Base-by-base conservation (phyloP, 2,329 filamentous ascomycete genomes). In the Leptographium galeiforme region DNA sequence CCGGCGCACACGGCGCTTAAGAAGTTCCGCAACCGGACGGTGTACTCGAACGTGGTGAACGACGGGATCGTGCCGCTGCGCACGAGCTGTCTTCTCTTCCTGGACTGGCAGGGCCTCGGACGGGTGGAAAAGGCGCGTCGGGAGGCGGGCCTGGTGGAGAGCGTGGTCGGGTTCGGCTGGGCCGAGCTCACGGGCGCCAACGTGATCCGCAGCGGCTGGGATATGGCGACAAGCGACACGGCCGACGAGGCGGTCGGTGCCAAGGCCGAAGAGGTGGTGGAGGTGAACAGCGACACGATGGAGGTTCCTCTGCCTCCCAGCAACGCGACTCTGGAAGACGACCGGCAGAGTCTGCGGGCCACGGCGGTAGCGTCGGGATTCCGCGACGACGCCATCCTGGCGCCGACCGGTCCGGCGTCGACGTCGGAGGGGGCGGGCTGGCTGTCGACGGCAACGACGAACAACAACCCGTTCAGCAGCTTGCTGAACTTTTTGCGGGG, bases 1-100 rank as follows among this genome's bases (percentile, higher is more conserved):
- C 90, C 91, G 16, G 93, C 91, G 8, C 90, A 96, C 66, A 79
- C 81, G 53, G 91, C 90, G 1, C 70, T 97, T 43, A 84, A 85
- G 64, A 89, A 87, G 68, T 97, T 97, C 66, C 77, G 88, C 25
- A 95, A 94, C 65, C 78, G 91, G 16, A 97, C 93, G 0, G 76
- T 96, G 1, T 97, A 97, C 66, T 95, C 90, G 2, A 97, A 97
- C 62, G 90, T 97, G 13, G 91, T 97, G 60, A 97, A 97, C 63
- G 91, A 97, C 68, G 91, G 90, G 4, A 96, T 98, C 60, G 93
- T 98, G 6, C 93, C 93, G 3, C 71, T 98, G 38, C 82, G 93
- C 25, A 98, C 93, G 6, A 97, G 91, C 58, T 98, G 91, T 66
- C 73, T 98, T n/a, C 70, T 98, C 7, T 98, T 98, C 63, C 72